Base-by-base conservation (phyloP, 306 rosid species). In the Herpetospermum pedunculosum region DNA sequence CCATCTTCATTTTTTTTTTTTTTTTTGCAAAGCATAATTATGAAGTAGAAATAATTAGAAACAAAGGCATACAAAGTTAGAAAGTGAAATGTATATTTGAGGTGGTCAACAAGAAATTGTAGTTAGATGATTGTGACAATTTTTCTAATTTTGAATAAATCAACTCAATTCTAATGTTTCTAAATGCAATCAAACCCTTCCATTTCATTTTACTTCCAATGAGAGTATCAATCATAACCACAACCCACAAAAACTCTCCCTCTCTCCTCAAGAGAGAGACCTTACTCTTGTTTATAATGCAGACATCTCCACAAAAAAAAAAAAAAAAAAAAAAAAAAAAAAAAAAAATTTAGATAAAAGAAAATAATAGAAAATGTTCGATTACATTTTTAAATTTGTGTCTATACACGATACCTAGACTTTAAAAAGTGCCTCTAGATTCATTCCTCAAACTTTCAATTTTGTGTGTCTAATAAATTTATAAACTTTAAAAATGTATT, bases 101-200 rank as follows among this genome's bases (percentile, higher is more conserved):
- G 65, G 60, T 37, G 79, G 79, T 74, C 79, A 73, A 72, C 70
- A 49, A 68, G 75, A 32, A 30, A 63, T 74, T 73, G 85, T 75
- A 23, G 80, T 72, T 78, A 19, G 54, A 48, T 16, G 82, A 78
- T 52, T 46, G 38, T 54, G 82, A 82, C 75, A 29, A 10, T 62
- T 74, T 40, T 48, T 43, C 54, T 72, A 23, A 41, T 44, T 46
- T 70, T 46, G 34, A 41, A 41, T 65, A 38, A 12, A 38, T 23
- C 2, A 8, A 28, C 37, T 14, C 14, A 37, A 23, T 70, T 3
- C 25, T 3, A 11, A 50, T 40, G 29, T 64, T 64, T 64, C 48
- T 38, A 37, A 64, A 38, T 64, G 37, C 49, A 37, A 37, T 38
- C 48, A 64, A 69, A 44, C 6, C 19, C 41, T 70, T 47, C 74